Base-by-base conservation (phyloP, 2,329 filamentous ascomycete genomes). In the Dryadomyces quercivorus region DNA sequence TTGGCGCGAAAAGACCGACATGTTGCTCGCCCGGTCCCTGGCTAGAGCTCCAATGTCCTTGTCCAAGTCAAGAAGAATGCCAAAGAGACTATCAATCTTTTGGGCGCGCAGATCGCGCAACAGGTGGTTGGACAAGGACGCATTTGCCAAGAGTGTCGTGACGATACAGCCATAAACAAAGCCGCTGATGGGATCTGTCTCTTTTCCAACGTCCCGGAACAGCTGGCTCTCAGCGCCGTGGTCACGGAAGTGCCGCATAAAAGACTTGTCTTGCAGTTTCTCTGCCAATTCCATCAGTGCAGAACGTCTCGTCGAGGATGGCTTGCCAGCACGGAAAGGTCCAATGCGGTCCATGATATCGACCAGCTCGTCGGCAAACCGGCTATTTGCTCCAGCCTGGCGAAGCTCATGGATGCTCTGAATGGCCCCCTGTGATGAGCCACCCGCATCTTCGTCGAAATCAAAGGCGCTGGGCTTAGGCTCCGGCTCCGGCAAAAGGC, bases 161-260 rank as follows among this genome's bases (percentile, higher is more conserved):
- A 88, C 70, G n/a, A 81, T 76, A 1, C 80, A 77, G n/a, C 79
- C 68, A 15, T 89, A 73, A 1, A 81, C 70, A 62, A 85, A 86
- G 7, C 81, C 82, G 52, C 76, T 75, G 40, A 85, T 70, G 21
- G 75, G 59, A 63, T 90, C 85, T 1, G 73, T 68, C 62, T 85
- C 80, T 50, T 73, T 72, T 1, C 73, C 75, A 10, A 86, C 72
- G 45, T 79, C 77, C 47, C 78, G 74, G 52, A 89, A 78, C 16
- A 96, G 72, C 34, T 78, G 78, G 53, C 82, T 77, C 58, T 88
- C 86, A 55, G 86, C 80, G 7, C 82, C 81, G 60, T 88, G 84
- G 58, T 90, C 84, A 20, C 86, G 76, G 61, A 95, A 90, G 58
- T 86, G 83, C 18, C 75, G 73, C 31, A 80, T 72, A 61, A 87